Percentiles rank a stretch among this genome's conserved stretches.
phyloP scores from a whole-genome alignment of 2,329 filamentous ascomycete species.

The Pseudopithomyces maydicus region DNA sequence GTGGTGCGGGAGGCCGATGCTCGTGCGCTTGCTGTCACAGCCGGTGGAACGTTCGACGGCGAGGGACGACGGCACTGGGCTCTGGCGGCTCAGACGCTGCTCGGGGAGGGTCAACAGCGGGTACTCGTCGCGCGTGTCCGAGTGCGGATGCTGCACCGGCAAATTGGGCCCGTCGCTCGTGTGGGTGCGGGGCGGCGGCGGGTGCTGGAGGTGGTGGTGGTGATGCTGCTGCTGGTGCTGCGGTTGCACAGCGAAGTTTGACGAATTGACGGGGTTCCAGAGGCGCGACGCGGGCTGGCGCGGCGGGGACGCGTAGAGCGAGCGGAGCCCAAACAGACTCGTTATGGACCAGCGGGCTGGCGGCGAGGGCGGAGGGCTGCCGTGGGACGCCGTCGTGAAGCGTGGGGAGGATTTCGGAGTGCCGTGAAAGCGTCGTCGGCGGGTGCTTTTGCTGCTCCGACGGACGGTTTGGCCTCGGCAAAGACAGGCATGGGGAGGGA shows the following conservation, averaged over 20 bases:
- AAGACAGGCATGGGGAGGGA: constrained; percentile 1
- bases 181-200: constrained; percentile 11
- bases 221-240: constrained; percentile 50
- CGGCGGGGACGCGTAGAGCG: constrained; percentile 31
- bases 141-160: constrained; percentile 43
- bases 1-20: constrained; percentile 56
- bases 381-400: constrained; percentile 30
- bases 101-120: constrained; percentile 64
- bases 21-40: constrained; percentile 56
- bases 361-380: constrained; percentile 32
- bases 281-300: constrained; percentile 56
- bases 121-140: constrained; percentile 54
- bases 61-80: constrained; percentile 43
- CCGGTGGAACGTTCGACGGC: constrained; percentile 46
- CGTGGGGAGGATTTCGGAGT: background rate
- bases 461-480: constrained; percentile 15
- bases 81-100: constrained; percentile 59
- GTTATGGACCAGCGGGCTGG: constrained; percentile 48
- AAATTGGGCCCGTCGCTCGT: constrained; percentile 47
- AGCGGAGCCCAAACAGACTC: constrained; percentile 45
- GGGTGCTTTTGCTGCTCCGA: constrained; percentile 2
- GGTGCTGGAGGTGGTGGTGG: constrained; percentile 41
- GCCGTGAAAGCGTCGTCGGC: background rate
- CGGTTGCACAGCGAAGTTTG: constrained; percentile 45
- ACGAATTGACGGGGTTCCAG: constrained; percentile 67